Evolutionary conservation across 768 basidiomycete species (phyloP), one percentile per base, ranked within the genome.

Genomic region (Boletus reticuloceps): DNA sequence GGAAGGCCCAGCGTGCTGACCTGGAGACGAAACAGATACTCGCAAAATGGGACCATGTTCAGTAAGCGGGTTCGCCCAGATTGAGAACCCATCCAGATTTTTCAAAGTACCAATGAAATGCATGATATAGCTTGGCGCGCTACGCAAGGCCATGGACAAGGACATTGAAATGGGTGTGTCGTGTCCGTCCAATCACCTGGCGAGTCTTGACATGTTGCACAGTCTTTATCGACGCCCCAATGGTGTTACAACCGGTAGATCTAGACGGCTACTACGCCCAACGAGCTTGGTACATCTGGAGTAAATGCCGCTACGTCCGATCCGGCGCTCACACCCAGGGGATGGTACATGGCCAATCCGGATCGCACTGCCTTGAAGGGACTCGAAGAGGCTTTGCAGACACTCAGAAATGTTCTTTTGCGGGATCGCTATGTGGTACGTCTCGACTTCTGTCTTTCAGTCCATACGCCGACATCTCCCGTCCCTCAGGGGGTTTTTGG

Each of bases 181-280:
- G 13, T 14, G 6, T 44, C 5, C 14, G 19, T 19, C 12, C 39
- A 36, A 13, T 25, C 43, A 34, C 11, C 40, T 41, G n/a, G 34
- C 34, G 14, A 14, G 19, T 42, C 13, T 10, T 53, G 5, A 40
- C 25, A 8, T 19, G 6, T 11, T 0, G 32, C 41, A 2, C 58
- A 91, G 91, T 91, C 5, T 90, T 91, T 66, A 63, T 89, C 32
- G 86, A 91, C 58, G 91, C 79, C 0, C 89, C 89, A 2, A 77
- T 82, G 44, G 73, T 89, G 40, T 74, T 93, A 11, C 75, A 80
- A 31, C 88, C 88, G 1, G 83, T 74, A 12, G 90, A 92, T 59
- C 66, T 89, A 14, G 72, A 72, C 38, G 61, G 66, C 5, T 31
- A 53, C n/a, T n/a, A 54, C 62, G 29, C 53, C 70, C 5, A 56